Base-by-base conservation (phyloP, 2,329 filamentous ascomycete genomes). In the Metarhizium anisopliae region DNA sequence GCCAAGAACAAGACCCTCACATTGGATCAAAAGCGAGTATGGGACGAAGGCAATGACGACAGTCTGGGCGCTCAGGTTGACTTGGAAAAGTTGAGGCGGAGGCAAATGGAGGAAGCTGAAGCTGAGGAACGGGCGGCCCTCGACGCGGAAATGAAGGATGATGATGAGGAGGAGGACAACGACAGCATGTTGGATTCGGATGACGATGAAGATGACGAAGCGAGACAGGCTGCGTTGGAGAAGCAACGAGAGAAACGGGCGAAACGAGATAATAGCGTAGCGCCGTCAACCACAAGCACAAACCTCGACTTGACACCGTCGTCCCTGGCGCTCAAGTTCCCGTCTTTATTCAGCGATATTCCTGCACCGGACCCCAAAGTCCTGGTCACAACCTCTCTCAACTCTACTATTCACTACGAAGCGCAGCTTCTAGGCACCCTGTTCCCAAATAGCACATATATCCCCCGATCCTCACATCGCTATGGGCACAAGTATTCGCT, bases 401-500 rank as follows among this genome's bases (percentile, higher is more conserved):
- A 96, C 74, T 90, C 89, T 13, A 93, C 87, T 1, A 82, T 97
- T 13, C 93, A 99, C 76, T 72, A 86, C 59, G 84, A 95, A 76
- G 92, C 90, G 51, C 73, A 88, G 57, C 79, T 91, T 45, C 81
- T 97, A 58, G 89, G 86, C 58, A 81, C 82, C 10, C 76, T 97
- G 58, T 95, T 97, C 74, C 93, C 94, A 29, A 92, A 95, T 74
- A 78, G 76, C 56, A 86, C 87, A 70, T 96, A 97, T 73, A 88
- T 99, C 63, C 89, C 85, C 2, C 87, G 94, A 57, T 91, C 89
- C 7, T 83, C 85, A 11, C 91, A 96, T 70, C 84, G 84, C 53
- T 90, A 92, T 70, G 83, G 85, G 8, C 85, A 96, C 78, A 95
- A 95, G 68, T 97, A 96, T 76, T 93, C 87, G 29, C 80, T 99